A percentile compares a stretch with the other conserved stretches of the same genome.
Conservation (phyloP, 176 grass and related monocot species). For the Panicum miliaceum region DNA sequence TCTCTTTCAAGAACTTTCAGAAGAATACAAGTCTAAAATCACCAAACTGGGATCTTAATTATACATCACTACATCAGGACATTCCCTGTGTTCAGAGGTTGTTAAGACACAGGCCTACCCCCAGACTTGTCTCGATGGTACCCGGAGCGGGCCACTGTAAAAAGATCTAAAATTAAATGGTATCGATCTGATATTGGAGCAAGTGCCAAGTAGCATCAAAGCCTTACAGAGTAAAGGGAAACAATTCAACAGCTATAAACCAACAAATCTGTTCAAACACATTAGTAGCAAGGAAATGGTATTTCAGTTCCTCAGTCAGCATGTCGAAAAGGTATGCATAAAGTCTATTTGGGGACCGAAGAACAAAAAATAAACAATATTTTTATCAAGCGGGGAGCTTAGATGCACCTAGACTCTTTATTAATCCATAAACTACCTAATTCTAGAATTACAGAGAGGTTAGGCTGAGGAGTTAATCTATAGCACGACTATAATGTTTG, state of each 20-base stretch:
- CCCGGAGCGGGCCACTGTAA: not conserved
- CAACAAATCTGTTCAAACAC: not conserved
- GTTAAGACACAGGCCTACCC: constrained; percentile 17
- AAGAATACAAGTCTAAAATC: constrained; percentile 19
- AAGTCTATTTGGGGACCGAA: constrained; percentile 10
- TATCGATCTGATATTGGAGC: constrained; percentile 30
- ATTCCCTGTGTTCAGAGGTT: not conserved
- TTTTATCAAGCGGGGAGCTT: not conserved
- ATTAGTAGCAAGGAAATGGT: constrained; percentile 20
- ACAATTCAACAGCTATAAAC: not conserved
- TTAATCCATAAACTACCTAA: not conserved
- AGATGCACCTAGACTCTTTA: not conserved
- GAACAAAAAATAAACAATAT: not conserved
- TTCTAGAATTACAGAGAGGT: not conserved
- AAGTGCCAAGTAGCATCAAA: not conserved
- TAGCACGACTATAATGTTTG: not conserved
- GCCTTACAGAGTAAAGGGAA: not conserved
- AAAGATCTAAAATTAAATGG: constrained; percentile 14
- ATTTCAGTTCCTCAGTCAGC: not conserved
- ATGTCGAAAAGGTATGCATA: not conserved
- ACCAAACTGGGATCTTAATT: constrained; percentile 21
- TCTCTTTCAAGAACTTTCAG: constrained; percentile 8
- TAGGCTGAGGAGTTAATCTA: not conserved
- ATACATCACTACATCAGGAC: constrained; percentile 4
- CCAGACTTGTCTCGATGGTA: not conserved